Evolutionary conservation across 768 basidiomycete genomes (phyloP), one percentile per base, ranked within the genome.

Genomic region (Mycena venus): DNA sequence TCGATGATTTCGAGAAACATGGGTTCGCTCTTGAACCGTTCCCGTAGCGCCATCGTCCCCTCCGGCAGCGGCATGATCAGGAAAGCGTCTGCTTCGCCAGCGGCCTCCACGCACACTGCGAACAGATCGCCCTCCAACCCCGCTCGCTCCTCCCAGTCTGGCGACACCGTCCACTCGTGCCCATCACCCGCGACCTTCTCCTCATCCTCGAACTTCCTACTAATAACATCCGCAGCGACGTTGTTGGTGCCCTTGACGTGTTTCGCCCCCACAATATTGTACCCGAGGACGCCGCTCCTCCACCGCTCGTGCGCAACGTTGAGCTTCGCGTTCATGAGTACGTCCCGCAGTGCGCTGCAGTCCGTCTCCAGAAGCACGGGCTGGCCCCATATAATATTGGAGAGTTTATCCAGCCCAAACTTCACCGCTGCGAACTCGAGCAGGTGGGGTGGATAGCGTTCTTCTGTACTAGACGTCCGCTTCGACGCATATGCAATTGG

Each of bases 401-500:
- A 63, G 66, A 80, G 53, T 78, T 80, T 72, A 17, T 72, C 63
- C 73, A 77, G 11, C 72, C 75, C 0, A 29, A 72, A 67, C 14
- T 66, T 72, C 5, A 67, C 38, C 38, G 63, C 70, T 2, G 83
- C 83, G 62, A 85, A 84, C 58, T 85, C 82, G 12, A 83, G 78
- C 2, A 83, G 53, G 68, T 79, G 84, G 0, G 82, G 83, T 53
- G 76, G 69, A 68, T 83, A 85, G 15, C 75, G 75, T 49, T 79
- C 79, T 67, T 84, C 84, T 0, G 78, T 59, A 1, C 25, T 27
- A 0, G 84, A 85, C 17, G 84, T 84, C 4, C 83, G 65, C 63
- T 85, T 85, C 10, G 83, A 85, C 8, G 79, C 78, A 68, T 81
- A 85, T 0, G 69, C 83, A 4, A 85, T 76, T 0, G 84, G 84